Percentiles rank a stretch among this genome's conserved stretches.
phyloP scores from a whole-genome alignment of 306 rosid genomes.

The Sesbania bispinosa region DNA sequence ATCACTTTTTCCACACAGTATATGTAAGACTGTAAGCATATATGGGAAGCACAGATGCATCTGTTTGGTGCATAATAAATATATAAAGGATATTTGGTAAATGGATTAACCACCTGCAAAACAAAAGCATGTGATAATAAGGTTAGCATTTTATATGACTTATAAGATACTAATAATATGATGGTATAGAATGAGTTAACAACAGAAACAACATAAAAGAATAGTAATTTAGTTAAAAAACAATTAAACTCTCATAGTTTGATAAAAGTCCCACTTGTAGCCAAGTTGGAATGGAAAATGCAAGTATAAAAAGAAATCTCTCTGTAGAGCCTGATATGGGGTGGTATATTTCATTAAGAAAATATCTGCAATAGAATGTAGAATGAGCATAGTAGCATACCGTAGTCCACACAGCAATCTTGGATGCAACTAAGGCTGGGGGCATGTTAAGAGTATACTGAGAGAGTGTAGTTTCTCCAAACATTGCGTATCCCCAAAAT shows the following conservation, averaged over 20 bases:
- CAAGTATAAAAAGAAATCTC: no score
- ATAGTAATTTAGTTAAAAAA: not conserved
- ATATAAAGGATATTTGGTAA: conserved; percentile 89
- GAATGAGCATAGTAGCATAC: conserved; percentile 40
- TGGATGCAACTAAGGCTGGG: conserved; percentile 58
- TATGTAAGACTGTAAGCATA: not conserved
- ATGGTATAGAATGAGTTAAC: not conserved
- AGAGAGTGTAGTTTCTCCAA: conserved; percentile 61
- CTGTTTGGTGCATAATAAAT: not conserved
- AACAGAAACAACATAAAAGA: not conserved
- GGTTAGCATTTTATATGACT: conserved; percentile 27
- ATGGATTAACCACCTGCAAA: conserved; percentile 95
- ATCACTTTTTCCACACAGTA: not conserved
- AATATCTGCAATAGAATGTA: not conserved
- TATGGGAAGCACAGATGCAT: not conserved
- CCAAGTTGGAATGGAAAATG: not conserved
- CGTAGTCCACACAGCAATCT: conserved; percentile 95
- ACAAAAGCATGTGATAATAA: not conserved
- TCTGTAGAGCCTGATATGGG: no score
- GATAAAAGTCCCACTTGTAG: not conserved
- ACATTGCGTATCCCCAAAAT: conserved; percentile 85
- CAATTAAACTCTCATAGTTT: not conserved
- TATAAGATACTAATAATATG: not conserved
- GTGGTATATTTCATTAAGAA: not conserved
- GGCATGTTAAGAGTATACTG: conserved; percentile 97